Evolutionary conservation across 2,329 filamentous ascomycete genomes (phyloP).

Genomic region (Neopestalotiopsis clavispora): DNA sequence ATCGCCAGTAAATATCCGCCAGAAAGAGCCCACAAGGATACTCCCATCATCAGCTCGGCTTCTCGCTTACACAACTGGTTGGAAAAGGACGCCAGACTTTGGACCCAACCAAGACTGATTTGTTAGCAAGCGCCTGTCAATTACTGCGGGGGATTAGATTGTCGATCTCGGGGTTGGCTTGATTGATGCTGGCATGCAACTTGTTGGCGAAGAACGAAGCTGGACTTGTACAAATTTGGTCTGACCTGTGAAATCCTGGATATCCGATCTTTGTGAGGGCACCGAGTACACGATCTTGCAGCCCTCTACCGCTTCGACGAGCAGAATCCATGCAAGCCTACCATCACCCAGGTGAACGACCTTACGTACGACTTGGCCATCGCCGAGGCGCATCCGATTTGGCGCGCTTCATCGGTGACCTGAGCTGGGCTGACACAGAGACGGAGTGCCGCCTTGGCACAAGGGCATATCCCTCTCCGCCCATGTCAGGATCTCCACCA

Average conservation of each 20-base stretch:
- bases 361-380: constrained; percentile 57
- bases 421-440: constrained; percentile 60
- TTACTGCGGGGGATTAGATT: not conserved
- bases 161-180: constrained; percentile 22
- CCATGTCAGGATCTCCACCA: constrained; percentile 74
- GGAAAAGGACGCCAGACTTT: not conserved
- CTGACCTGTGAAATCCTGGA: constrained; percentile 16
- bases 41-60: not conserved
- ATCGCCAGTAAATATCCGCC: not conserved
- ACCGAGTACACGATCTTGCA: constrained; percentile 30
- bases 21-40: not conserved
- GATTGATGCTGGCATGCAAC: constrained; percentile 29
- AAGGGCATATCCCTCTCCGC: constrained; percentile 72
- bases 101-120: not conserved
- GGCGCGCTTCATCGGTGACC: constrained; percentile 59
- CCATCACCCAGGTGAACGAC: constrained; percentile 49
- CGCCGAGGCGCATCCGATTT: constrained; percentile 62
- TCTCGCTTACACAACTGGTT: not conserved
- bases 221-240: not conserved
- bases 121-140: not conserved
- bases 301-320: constrained; percentile 19
- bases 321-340: constrained; percentile 59
- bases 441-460: constrained; percentile 58
- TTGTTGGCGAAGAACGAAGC: constrained; percentile 3
- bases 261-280: constrained; percentile 29